Base-by-base conservation (phyloP, 2,329 filamentous ascomycete species). In the Stachybotrys echinatus region DNA sequence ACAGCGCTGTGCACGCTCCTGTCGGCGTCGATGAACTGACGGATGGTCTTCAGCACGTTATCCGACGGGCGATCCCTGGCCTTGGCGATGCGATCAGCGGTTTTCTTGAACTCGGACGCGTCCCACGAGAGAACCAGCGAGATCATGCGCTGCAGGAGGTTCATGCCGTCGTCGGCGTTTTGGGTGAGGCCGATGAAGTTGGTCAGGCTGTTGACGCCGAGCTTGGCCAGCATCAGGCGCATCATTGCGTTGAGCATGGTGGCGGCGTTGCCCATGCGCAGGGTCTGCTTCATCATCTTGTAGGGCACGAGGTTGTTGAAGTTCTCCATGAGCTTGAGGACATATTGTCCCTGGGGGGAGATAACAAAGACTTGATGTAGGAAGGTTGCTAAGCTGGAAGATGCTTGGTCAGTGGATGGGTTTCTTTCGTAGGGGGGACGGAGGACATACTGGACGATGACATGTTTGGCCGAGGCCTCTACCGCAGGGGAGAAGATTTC, bases 171-270 rank as follows among this genome's bases (percentile, higher is more conserved):
- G 54, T 89, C 83, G 1, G 84, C 80, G 44, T 81, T 82, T 44
- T 80, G 79, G 0, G 85, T 91, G 38, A 89, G 64, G 0, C 89
- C 88, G 12, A 92, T 77, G 85, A 86, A 92, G 63, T 91, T 92
- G 5, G 88, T 89, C 47, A 92, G 69, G 7, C 83, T 83, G 2
- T 82, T 83, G 5, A 92, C 74, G 55, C 86, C 88, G 50, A 91
- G 71, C 68, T 94, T 94, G n/a, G 88, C 84, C 14, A 94, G 74
- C 17, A 92, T 74, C 17, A 92, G 70, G 48, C 76, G 79, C 64
- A 88, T 77, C 77, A 92, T 84, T 51, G 78, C 88, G 59, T 79
- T 87, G 50, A 92, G 84, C 88, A 94, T 92, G 19, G 83, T 87
- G 1, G 88, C 88, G 0, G 88, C 88, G 62, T 92, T 94, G 6